Conservation (phyloP, 1,284 basidiomycete genomes). For the Microbotryomycetes sp. region DNA sequence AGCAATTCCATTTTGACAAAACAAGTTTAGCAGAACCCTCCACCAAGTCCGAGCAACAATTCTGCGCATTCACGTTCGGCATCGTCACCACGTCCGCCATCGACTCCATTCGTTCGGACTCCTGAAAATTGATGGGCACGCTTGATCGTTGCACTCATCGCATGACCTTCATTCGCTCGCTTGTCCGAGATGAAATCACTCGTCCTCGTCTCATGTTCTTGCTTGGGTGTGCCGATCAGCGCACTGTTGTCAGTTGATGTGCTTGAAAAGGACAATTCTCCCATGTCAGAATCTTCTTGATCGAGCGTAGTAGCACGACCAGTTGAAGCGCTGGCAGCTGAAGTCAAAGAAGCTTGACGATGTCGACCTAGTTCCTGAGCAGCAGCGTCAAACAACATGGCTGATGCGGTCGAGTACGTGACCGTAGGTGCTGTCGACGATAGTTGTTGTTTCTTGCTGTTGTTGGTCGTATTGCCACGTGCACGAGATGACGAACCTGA, state of each 20-base stretch:
- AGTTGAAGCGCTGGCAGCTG: neutral
- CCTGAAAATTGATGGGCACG: neutral
- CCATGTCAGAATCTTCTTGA: constrained; percentile 10
- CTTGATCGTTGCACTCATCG: neutral
- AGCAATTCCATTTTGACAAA: too few species aligned
- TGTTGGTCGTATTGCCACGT: too few species aligned
- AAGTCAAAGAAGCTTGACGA: neutral
- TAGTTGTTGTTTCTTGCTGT: neutral
- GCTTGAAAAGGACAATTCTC: constrained; percentile 25
- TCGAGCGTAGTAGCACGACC: neutral
- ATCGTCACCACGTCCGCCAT: neutral
- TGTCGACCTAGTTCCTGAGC: neutral
- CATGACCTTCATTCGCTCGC: neutral
- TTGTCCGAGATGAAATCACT: constrained; percentile 5
- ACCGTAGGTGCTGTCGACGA: constrained; percentile 2
- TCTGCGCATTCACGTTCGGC: constrained; percentile 32
- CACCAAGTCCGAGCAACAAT: constrained; percentile 27
- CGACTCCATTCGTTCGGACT: neutral
- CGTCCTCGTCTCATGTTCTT: neutral
- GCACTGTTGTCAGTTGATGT: constrained; percentile 24
- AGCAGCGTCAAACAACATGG: neutral
- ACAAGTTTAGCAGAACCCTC: constrained; percentile 19
- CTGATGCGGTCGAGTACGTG: neutral
- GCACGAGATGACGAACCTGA: neutral
- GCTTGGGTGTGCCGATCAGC: constrained; percentile 5